Evolutionary conservation across 257 asterid genomes (phyloP), one percentile per base, ranked within the genome.

Genomic region (Ilex aquifolium): DNA sequence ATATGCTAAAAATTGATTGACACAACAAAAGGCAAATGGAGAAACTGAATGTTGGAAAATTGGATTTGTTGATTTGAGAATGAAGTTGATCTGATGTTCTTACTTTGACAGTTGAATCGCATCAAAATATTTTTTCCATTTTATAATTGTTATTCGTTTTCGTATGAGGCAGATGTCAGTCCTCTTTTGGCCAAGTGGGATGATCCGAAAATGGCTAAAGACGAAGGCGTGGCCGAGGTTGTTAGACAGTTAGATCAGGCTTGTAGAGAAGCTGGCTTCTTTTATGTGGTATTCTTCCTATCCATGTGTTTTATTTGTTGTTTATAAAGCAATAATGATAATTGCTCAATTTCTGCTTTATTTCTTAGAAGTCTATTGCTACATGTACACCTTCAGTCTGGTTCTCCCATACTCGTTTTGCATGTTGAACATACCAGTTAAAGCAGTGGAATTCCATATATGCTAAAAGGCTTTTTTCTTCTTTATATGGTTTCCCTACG

Each of bases 221-320:
- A 90, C 32, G 65, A 77, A 62, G 85, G 80, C 12, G 95, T 82
- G 16, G 77, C 86, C 0, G 72, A 81, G 62, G 97, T 93, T 60
- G 91, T 85, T 50, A 77, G 64, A 40, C 88, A 87, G 57, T 72
- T 93, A 56, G 92, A 73, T 60, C 78, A 69, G 67, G 99, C 97
- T 64, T 93, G 97, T 69, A 69, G 82, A 70, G 77, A 87, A 68
- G 93, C 93, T 65, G 97, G 97, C 50, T 85, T 88, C 74, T 87
- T 90, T 69, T 87, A 90, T 62, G 92, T 85, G 88, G 95, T 87
- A 87, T 56, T 4, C 42, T 14, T 44, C 15, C 32, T 56, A 0
- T 56, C 56, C 2, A 42, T 71, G 7, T 65, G 6, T 57, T 52
- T 21, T 59, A 63, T 13, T 52, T 15, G n/a, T 15, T 53, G 57